Conservation (phyloP, 179 eudicot genomes). For the Camellia oleifera region DNA sequence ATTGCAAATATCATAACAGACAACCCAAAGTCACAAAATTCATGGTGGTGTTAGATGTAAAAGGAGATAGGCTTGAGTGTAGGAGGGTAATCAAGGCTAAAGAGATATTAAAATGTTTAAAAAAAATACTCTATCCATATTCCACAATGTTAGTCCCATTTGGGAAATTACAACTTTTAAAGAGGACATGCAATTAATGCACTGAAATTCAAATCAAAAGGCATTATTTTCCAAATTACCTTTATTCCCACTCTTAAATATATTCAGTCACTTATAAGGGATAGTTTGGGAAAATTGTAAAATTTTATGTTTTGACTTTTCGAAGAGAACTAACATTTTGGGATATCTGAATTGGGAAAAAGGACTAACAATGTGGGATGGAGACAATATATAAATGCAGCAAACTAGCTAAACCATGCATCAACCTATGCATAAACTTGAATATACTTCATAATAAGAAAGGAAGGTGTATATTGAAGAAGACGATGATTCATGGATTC, state of each 20-base stretch:
- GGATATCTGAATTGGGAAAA: too few relatives aligned
- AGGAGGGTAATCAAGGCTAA: neutral
- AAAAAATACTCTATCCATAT: neutral
- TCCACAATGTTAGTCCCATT: neutral
- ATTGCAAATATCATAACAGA: neutral
- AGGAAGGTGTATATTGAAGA: neutral
- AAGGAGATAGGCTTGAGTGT: neutral
- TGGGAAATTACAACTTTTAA: too few relatives aligned
- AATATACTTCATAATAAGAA: neutral
- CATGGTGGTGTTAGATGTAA: neutral
- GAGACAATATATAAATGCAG: too few relatives aligned
- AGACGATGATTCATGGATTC: neutral
- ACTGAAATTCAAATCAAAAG: too few relatives aligned
- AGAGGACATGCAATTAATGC: too few relatives aligned
- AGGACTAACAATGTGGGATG: too few relatives aligned
- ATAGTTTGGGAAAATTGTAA: too few relatives aligned
- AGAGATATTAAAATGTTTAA: neutral
- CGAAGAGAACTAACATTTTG: too few relatives aligned
- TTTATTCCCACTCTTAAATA: too few relatives aligned
- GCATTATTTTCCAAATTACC: too few relatives aligned
- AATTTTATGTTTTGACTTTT: too few relatives aligned
- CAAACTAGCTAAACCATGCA: neutral
- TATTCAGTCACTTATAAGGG: too few relatives aligned
- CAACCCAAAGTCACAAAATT: conserved; percentile 1
- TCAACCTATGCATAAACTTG: neutral